Conservation (phyloP, 2,329 filamentous ascomycete genomes). For the Venturia effusa region DNA sequence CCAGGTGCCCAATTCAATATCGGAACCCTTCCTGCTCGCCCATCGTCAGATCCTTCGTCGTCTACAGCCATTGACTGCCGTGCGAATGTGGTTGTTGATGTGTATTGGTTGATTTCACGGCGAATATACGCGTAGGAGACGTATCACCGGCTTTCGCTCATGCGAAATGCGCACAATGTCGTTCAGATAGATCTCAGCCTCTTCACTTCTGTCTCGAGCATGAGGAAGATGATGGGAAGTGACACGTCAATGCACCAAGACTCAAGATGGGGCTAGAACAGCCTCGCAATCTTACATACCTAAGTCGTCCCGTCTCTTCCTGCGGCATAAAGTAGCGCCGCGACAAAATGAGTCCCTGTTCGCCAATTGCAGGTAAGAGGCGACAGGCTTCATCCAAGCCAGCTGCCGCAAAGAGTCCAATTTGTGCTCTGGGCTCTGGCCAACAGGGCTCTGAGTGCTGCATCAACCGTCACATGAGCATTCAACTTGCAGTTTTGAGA, state of each 20-base stretch:
- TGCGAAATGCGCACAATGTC: too few species aligned
- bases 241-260: not conserved
- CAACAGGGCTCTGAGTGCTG: not conserved
- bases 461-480: not conserved
- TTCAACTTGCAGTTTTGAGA: not conserved
- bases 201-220: not conserved
- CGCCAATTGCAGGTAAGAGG: too few species aligned
- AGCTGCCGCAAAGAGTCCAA: not conserved
- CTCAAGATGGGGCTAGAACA: not conserved
- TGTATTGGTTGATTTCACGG: not conserved
- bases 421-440: not conserved
- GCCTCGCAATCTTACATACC: too few species aligned
- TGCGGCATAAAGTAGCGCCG: not conserved
- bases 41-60: not conserved
- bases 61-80: not conserved
- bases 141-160: too few species aligned
- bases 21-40: not conserved
- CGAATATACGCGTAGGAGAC: too few species aligned
- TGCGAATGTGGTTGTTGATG: not conserved
- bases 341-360: not conserved
- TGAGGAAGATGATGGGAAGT: not conserved
- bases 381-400: too few species aligned
- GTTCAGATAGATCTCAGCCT: not conserved
- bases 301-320: not conserved
- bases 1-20: not conserved